Base-by-base conservation (phyloP, 106 monocot species). In the Acorus calamus region DNA sequence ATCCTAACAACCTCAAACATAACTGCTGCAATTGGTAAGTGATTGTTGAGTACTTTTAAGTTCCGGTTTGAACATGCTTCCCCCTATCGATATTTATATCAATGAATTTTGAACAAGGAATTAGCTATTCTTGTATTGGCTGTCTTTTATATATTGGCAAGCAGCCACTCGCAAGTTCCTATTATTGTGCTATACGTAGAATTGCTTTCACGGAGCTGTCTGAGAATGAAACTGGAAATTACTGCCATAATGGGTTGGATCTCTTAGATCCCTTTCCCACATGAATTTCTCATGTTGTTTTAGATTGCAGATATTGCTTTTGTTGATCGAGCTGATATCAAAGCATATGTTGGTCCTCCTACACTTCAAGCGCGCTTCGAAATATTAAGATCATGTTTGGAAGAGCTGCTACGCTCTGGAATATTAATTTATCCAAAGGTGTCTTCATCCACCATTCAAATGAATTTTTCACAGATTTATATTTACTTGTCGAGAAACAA, bases 261-360 rank as follows among this genome's bases (percentile, higher is more conserved):
- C 11, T 52, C 28, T 8, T 46, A 14, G 11, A 5, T 28, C 44
- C 8, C 28, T 42, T 44, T 8, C 8, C n/a, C 45, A 48, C 52
- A 48, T 41, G 14, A 14, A 53, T 42, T 53, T 8, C 69, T 90
- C 53, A 85, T 49, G 61, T 12, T 72, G 68, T 8, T 61, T 75
- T 82, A 73, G 76, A 69, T 77, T 86, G 82, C 91, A 98, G 96
- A 98, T 85, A 88, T 98, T 81, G 96, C 96, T 60, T 96, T 96
- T 88, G 88, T 98, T 77, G 96, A 98, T 60, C 74, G 96, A 71
- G 96, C 96, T 51, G 91, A 98, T 55, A 98, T 98, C 56, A 98
- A 92, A 76, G 96, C 96, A 63, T 91, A 92, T 68, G 85, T 98
- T 66, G 91, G 96, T 54, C 91, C 91, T 9, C 96, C 96, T 44